Conservation (phyloP, 495 filamentous ascomycete genomes). For the Trichoderma reesei region DNA sequence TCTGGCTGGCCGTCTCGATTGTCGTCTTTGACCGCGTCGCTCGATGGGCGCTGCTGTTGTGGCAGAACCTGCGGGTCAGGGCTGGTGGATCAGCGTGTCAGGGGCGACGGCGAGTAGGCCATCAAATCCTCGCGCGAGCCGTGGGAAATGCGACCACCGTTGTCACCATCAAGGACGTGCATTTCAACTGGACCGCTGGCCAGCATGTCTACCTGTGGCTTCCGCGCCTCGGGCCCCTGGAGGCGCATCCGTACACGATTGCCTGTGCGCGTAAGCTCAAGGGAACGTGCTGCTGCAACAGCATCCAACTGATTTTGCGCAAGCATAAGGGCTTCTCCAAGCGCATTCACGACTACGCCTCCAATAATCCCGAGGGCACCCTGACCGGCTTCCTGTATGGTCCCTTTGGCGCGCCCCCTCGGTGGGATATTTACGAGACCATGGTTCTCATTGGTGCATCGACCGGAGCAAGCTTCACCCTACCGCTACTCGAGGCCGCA, state of each 20-base stretch:
- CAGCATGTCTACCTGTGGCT: constrained; percentile 72
- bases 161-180: constrained; percentile 57
- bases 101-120: constrained; percentile 35
- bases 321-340: constrained; percentile 62
- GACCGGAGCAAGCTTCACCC: constrained; percentile 46
- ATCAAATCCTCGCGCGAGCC: constrained; percentile 53
- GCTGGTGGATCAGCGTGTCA: constrained; percentile 29
- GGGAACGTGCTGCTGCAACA: constrained; percentile 41
- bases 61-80: constrained; percentile 50
- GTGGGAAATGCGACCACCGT: constrained; percentile 55
- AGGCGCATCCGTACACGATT: constrained; percentile 80
- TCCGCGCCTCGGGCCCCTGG: constrained; percentile 55
- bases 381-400: constrained; percentile 44
- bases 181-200: constrained; percentile 63
- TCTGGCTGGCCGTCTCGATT: constrained; percentile 67
- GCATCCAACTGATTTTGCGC: constrained; percentile 63
- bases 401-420: constrained; percentile 47
- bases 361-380: constrained; percentile 30
- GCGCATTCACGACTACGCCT: constrained; percentile 53
- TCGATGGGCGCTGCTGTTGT: constrained; percentile 42
- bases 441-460: constrained; percentile 49
- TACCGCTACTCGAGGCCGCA: constrained; percentile 47
- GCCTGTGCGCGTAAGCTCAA: constrained; percentile 38
- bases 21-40: constrained; percentile 60
- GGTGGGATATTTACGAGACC: constrained; percentile 50